A percentile compares a stretch with the other conserved stretches of the same genome.
Evolutionary conservation across 2,329 filamentous ascomycete species (phyloP).

Genomic region (Cercospora nicotianae): DNA sequence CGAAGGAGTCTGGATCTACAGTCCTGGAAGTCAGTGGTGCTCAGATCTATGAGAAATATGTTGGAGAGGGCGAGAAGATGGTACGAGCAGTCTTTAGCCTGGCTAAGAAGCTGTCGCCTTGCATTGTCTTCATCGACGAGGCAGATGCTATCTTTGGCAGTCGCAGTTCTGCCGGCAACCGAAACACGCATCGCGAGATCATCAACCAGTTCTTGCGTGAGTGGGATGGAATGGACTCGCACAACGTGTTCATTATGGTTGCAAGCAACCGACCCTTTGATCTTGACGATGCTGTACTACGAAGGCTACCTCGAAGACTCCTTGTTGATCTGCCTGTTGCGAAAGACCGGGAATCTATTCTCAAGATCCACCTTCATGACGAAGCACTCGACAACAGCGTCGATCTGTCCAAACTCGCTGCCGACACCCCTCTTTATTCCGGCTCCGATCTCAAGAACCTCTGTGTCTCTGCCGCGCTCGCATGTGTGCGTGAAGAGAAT

Average conservation of each 20-base stretch:
- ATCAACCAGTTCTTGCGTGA: slow-evolving; percentile 97
- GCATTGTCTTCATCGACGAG: slow-evolving; percentile 95
- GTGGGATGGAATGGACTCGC: slow-evolving; percentile 84
- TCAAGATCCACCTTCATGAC: slow-evolving; percentile 68
- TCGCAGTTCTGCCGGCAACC: slow-evolving; percentile 64
- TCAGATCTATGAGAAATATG: slow-evolving; percentile 93
- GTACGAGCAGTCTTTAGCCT: slow-evolving; percentile 88
- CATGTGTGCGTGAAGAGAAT: slow-evolving; percentile 74
- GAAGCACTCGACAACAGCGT: slow-evolving; percentile 65
- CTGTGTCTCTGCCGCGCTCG: slow-evolving; percentile 75
- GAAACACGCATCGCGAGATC: slow-evolving; percentile 77
- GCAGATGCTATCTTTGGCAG: slow-evolving; percentile 88
- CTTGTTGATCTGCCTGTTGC: slow-evolving; percentile 71
- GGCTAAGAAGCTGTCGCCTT: slow-evolving; percentile 86
- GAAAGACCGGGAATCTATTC: slow-evolving; percentile 65
- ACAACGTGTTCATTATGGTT: slow-evolving; percentile 93
- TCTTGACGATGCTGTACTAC: slow-evolving; percentile 81
- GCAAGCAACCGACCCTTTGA: slow-evolving; percentile 95
- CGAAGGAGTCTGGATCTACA: slow-evolving; percentile 65
- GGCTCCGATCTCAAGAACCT: slow-evolving; percentile 83
- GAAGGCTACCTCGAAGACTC: slow-evolving; percentile 71
- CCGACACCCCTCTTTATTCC: slow-evolving; percentile 72
- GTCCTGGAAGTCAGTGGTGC: slow-evolving; percentile 84
- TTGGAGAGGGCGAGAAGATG: slow-evolving; percentile 95
- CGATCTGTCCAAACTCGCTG: slow-evolving; percentile 62